phyloP scores from a whole-genome alignment of 2,329 filamentous ascomycete genomes.

The Cladosporium austrohemisphaericum region DNA sequence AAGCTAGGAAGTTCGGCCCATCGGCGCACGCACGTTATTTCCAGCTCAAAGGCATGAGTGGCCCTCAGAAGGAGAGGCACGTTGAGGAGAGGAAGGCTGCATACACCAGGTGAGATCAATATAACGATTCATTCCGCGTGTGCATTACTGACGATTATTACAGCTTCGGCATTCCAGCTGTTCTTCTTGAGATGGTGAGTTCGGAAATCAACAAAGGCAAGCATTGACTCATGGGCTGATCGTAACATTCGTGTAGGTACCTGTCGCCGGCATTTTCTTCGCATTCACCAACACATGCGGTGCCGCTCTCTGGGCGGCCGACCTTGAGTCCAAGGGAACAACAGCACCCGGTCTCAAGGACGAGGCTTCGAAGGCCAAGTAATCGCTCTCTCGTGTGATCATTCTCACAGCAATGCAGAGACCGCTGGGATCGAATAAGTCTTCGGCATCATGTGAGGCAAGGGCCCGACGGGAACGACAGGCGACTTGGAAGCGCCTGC shows the following conservation, averaged over 20 bases:
- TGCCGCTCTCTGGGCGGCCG: slow-evolving; percentile 89
- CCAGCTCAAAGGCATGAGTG: slow-evolving; percentile 80
- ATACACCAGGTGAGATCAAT: slow-evolving; percentile 68
- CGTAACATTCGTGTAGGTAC: slow-evolving; percentile 45
- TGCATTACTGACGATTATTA: neutral
- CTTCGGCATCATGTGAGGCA: slow-evolving; percentile 14
- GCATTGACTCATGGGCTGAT: neutral
- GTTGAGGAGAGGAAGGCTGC: slow-evolving; percentile 66
- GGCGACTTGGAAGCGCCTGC: slow-evolving; percentile 7
- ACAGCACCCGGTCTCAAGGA: slow-evolving; percentile 33
- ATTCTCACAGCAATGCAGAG: too few species aligned
- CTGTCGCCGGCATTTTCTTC: slow-evolving; percentile 77
- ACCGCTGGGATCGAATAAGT: too few species aligned
- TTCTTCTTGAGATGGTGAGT: slow-evolving; percentile 67
- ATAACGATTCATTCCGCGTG: neutral
- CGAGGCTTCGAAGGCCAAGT: slow-evolving; percentile 22
- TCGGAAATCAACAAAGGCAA: neutral
- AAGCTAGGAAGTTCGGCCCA: slow-evolving; percentile 55
- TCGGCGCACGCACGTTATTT: slow-evolving; percentile 68
- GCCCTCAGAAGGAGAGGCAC: slow-evolving; percentile 62
- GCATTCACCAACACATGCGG: slow-evolving; percentile 89
- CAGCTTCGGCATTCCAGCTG: slow-evolving; percentile 69
- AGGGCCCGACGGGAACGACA: slow-evolving; percentile 8
- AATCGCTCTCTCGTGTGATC: neutral
- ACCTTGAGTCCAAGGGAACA: slow-evolving; percentile 32